A percentile compares a stretch with the other conserved stretches of the same genome.
These are phyloP conservation scores for Crithidia bombi DNA, from an alignment of 208 protist genomes.

Conservation along the genomic window DNA sequence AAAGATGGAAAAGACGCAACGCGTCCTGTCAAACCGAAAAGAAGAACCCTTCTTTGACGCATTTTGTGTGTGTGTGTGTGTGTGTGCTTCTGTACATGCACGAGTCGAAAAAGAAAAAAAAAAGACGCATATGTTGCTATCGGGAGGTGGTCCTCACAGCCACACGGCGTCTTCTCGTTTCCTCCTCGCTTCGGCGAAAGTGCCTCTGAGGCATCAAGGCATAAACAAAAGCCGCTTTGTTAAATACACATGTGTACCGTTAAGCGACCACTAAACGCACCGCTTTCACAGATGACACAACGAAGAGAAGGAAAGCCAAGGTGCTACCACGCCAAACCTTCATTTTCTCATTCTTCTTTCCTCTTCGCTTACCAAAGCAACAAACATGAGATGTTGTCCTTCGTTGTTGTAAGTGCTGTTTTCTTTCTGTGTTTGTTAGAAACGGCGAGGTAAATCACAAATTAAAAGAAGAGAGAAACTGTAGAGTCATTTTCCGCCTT, in stretches of 20 bases:
- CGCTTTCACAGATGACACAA: neutral
- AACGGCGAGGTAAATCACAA: conserved; percentile 28
- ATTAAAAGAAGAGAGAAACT: conserved; percentile 36
- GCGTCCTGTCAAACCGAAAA: neutral
- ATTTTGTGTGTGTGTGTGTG: neutral
- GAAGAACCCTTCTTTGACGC: neutral
- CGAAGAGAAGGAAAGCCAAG: neutral
- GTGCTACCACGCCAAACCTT: no score
- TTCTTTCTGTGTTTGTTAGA: conserved; percentile 13
- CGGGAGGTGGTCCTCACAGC: no score
- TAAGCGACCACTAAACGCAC: no score
- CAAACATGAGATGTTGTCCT: neutral
- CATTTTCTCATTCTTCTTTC: no score
- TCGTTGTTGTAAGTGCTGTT: neutral
- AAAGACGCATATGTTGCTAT: neutral
- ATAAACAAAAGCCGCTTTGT: no score
- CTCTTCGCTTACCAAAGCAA: neutral
- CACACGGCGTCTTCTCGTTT: no score
- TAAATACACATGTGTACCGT: no score
- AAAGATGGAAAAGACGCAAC: neutral
- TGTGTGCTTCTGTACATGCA: no score
- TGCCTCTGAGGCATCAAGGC: no score
- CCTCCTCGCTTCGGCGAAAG: no score
- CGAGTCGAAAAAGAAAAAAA: neutral
- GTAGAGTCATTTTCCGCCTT: conserved; percentile 19